Evolutionary conservation across 202 grass and related monocot species (phyloP).

Genomic region (Zoysia matrella): DNA sequence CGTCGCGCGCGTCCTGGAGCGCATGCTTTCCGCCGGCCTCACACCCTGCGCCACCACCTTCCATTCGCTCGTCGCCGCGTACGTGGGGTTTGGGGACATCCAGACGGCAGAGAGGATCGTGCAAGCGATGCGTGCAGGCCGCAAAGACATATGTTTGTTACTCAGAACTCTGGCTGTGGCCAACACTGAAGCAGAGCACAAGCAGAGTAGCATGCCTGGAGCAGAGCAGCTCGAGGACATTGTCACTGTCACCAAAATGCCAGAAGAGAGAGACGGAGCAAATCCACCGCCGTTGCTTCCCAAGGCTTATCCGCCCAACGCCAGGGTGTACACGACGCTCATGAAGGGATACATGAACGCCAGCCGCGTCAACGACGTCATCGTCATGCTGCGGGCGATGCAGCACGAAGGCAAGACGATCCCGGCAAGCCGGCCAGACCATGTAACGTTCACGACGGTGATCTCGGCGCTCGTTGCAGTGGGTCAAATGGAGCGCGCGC

Average conservation of each 20-base stretch:
- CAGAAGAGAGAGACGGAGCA: background rate
- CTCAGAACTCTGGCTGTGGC: constrained; percentile 34
- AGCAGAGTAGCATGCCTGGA: background rate
- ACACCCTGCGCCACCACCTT: too few species aligned
- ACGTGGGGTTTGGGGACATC: too few species aligned
- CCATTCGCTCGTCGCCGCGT: too few species aligned
- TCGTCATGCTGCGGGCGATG: too few species aligned
- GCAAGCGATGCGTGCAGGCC: constrained; percentile 83
- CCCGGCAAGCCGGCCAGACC: too few species aligned
- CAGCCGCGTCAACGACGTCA: too few species aligned
- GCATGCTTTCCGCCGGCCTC: too few species aligned
- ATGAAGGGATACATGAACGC: constrained; percentile 76
- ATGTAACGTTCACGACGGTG: too few species aligned
- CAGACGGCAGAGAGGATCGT: constrained; percentile 37
- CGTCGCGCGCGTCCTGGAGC: constrained; percentile 36
- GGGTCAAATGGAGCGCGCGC: too few species aligned
- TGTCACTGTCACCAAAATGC: background rate
- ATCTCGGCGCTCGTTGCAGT: too few species aligned
- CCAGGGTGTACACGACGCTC: constrained; percentile 86
- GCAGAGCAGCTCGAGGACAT: constrained; percentile 48
- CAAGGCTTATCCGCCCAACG: constrained; percentile 57
- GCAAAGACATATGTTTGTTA: constrained; percentile 59
- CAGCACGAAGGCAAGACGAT: too few species aligned
- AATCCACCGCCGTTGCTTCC: constrained; percentile 43
- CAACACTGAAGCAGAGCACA: background rate